Conservation (phyloP, 2,329 filamentous ascomycete genomes). For the Trichoderma lentiforme region DNA sequence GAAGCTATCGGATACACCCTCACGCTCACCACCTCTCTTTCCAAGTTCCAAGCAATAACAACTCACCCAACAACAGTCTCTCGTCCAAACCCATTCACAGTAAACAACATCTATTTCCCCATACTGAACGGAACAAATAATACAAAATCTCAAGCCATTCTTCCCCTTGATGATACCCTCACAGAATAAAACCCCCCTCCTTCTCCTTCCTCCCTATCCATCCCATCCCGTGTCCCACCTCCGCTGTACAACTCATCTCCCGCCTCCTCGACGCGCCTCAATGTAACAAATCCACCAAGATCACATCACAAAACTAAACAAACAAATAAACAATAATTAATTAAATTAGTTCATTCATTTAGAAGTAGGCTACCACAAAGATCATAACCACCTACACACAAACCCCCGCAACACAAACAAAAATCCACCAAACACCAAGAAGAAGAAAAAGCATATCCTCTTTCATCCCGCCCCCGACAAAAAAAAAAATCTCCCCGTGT, state of each 20-base stretch:
- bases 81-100: not conserved
- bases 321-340: not conserved
- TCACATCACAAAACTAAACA: not conserved
- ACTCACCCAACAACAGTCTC: not conserved
- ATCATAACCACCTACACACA: not conserved
- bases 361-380: not conserved
- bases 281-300: not conserved
- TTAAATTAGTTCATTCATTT: not conserved
- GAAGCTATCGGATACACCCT: not conserved
- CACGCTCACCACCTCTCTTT: not conserved
- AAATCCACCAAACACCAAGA: not conserved
- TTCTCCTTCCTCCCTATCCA: not conserved
- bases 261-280: not conserved
- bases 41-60: not conserved
- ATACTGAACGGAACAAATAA: not conserved
- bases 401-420: not conserved
- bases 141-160: not conserved
- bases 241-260: conserved; percentile 7
- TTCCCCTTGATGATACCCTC: not conserved
- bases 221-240: conserved; percentile 8
- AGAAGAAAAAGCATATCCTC: not conserved
- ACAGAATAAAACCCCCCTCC: not conserved
- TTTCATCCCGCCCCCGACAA: not conserved
- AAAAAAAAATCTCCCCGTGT: not conserved
- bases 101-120: no score